phyloP scores from a whole-genome alignment of 768 basidiomycete species.

The Lactifluus subvellereus region DNA sequence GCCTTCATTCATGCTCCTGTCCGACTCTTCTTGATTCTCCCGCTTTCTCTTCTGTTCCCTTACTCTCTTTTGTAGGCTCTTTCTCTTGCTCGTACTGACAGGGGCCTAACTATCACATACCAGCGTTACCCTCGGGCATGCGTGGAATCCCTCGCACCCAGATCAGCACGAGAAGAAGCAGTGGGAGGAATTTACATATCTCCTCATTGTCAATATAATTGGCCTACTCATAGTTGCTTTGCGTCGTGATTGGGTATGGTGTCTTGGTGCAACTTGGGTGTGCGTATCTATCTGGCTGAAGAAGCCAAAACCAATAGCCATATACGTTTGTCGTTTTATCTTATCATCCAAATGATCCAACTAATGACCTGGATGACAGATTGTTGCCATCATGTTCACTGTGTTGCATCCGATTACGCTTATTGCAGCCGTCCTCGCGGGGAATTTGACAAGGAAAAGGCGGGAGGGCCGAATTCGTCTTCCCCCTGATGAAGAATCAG shows the following conservation, averaged over 20 bases:
- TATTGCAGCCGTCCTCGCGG: slow-evolving; percentile 40
- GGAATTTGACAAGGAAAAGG: slow-evolving; percentile 28
- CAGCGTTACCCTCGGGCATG: slow-evolving; percentile 66
- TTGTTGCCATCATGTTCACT: slow-evolving; percentile 58
- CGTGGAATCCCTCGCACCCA: slow-evolving; percentile 47
- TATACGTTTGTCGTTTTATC: slow-evolving; percentile 46
- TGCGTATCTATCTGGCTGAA: slow-evolving; percentile 58
- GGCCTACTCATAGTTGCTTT: slow-evolving; percentile 47
- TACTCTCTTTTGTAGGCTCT: slow-evolving; percentile 51
- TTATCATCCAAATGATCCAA: background rate
- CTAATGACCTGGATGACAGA: slow-evolving; percentile 33
- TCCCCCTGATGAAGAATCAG: slow-evolving; percentile 35
- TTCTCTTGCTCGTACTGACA: background rate
- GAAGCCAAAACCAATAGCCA: slow-evolving; percentile 55
- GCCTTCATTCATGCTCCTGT: slow-evolving; percentile 86
- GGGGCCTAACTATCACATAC: background rate
- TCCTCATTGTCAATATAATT: slow-evolving; percentile 54
- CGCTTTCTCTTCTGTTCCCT: slow-evolving; percentile 53
- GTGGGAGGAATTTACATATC: slow-evolving; percentile 68
- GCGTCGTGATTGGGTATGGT: slow-evolving; percentile 68
- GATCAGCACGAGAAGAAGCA: slow-evolving; percentile 53
- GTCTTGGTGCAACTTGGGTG: slow-evolving; percentile 68
- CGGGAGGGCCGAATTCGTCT: slow-evolving; percentile 39
- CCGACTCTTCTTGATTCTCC: slow-evolving; percentile 54
- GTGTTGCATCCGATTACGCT: slow-evolving; percentile 59